These are phyloP conservation scores for Paratrypanosoma confusum DNA, from an alignment of 208 protist genomes.

Conservation along the genomic window DNA sequence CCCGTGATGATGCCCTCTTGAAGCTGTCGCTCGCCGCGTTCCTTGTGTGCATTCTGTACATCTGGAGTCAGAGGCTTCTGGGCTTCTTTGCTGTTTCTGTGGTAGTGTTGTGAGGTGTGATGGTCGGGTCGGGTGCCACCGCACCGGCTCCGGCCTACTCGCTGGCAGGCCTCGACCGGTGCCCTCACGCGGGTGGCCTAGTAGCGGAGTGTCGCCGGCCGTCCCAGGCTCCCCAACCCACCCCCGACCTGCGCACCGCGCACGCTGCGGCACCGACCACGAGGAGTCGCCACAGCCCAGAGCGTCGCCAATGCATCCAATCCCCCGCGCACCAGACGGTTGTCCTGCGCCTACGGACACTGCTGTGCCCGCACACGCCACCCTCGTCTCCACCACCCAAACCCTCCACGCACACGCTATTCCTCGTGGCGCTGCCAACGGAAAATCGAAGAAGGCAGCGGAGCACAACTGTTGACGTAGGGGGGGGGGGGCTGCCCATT, in stretches of 20 bases:
- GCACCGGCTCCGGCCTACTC: not conserved
- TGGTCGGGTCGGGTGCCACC: not conserved
- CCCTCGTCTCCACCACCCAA: no score
- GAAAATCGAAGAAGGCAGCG: no score
- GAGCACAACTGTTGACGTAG: no score
- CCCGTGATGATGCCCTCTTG: conserved; percentile 49
- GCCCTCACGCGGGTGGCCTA: not conserved
- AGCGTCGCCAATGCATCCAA: no score
- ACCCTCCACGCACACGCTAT: no score
- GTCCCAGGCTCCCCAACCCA: not conserved
- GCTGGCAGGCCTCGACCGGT: not conserved
- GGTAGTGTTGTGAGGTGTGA: conserved; percentile 12
- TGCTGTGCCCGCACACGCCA: no score
- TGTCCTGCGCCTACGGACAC: no score
- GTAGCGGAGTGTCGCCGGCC: conserved; percentile 1
- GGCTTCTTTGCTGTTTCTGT: conserved; percentile 52
- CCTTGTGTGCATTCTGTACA: conserved; percentile 42
- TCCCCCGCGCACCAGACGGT: no score
- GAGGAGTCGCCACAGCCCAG: conserved; percentile 12
- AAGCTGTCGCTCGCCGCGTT: conserved; percentile 42
- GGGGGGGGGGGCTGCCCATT: no score
- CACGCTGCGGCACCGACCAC: not conserved
- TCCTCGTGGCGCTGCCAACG: no score
- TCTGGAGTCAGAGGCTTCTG: conserved; percentile 52
- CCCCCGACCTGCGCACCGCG: conserved; percentile 1